phyloP scores from a whole-genome alignment of 257 asterid species.

The Schizonepeta tenuifolia region DNA sequence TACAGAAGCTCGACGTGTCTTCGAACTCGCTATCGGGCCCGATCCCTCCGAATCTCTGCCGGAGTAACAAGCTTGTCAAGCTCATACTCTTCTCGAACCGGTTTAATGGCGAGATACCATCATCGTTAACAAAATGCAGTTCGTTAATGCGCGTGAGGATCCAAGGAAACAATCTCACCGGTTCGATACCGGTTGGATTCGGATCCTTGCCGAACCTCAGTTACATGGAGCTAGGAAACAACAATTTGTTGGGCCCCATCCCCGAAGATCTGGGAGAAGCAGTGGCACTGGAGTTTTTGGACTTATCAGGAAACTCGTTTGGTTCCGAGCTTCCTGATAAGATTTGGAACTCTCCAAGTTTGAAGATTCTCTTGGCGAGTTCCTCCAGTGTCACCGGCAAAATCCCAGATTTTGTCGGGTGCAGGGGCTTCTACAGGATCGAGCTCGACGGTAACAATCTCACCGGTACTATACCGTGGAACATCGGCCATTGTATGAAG shows the following conservation, averaged over 20 bases:
- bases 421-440: conserved; percentile 59
- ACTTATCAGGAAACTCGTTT: conserved; percentile 65
- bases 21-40: conserved; percentile 72
- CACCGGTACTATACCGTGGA: conserved; percentile 84
- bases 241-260: conserved; percentile 60
- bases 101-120: conserved; percentile 66
- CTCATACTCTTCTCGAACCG: conserved; percentile 76
- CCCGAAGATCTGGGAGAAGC: conserved; percentile 81
- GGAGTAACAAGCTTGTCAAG: conserved; percentile 48
- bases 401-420: conserved; percentile 78
- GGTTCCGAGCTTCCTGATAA: conserved; percentile 55
- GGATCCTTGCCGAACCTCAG: conserved; percentile 71
- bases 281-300: conserved; percentile 51
- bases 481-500: conserved; percentile 80
- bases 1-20: conserved; percentile 75
- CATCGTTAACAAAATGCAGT: conserved; percentile 65
- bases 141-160: conserved; percentile 61
- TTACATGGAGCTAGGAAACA: conserved; percentile 67
- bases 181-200: conserved; percentile 80
- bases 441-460: conserved; percentile 76
- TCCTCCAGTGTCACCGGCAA: conserved; percentile 49
- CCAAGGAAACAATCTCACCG: conserved; percentile 70
- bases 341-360: conserved; percentile 72
- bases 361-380: conserved; percentile 67
- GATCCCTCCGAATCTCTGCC: conserved; percentile 77